phyloP scores from a whole-genome alignment of 1,284 basidiomycete species.

The Tylopilus sp. region DNA sequence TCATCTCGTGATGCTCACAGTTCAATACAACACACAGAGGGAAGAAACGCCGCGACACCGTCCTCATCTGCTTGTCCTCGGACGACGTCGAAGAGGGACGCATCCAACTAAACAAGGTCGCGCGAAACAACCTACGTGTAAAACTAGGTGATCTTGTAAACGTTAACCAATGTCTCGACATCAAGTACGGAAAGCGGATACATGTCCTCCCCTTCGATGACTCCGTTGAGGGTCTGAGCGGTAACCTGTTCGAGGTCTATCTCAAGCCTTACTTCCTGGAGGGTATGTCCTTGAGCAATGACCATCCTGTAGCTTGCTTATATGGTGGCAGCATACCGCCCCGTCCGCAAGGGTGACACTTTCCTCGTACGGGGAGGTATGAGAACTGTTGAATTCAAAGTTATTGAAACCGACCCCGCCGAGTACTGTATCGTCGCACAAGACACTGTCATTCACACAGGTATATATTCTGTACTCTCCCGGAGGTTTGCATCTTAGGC shows the following conservation, averaged over 20 bases:
- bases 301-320: slow-evolving; percentile 10
- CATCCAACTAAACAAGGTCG: slow-evolving; percentile 99
- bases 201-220: slow-evolving; percentile 98
- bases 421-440: slow-evolving; percentile 98
- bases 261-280: slow-evolving; percentile 99
- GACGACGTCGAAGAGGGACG: slow-evolving; percentile 98
- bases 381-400: slow-evolving; percentile 99
- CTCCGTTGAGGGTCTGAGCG: slow-evolving; percentile 95
- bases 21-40: slow-evolving; percentile 49
- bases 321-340: slow-evolving; percentile 73
- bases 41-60: slow-evolving; percentile 94
- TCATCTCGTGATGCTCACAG: slow-evolving; percentile 2
- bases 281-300: slow-evolving; percentile 43
- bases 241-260: slow-evolving; percentile 99
- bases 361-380: slow-evolving; percentile 98
- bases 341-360: slow-evolving; percentile 94
- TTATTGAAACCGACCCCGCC: slow-evolving; percentile 91
- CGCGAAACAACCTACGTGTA: slow-evolving; percentile 96
- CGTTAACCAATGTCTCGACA: slow-evolving; percentile 94
- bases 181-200: slow-evolving; percentile 99
- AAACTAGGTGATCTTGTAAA: slow-evolving; percentile 97
- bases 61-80: slow-evolving; percentile 91
- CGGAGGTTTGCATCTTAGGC: slow-evolving; percentile 15
- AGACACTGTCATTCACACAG: slow-evolving; percentile 94
- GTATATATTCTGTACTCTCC: slow-evolving; percentile 35